Conservation (phyloP, 345 rosid species). For the Eucalyptus tenuipes region DNA sequence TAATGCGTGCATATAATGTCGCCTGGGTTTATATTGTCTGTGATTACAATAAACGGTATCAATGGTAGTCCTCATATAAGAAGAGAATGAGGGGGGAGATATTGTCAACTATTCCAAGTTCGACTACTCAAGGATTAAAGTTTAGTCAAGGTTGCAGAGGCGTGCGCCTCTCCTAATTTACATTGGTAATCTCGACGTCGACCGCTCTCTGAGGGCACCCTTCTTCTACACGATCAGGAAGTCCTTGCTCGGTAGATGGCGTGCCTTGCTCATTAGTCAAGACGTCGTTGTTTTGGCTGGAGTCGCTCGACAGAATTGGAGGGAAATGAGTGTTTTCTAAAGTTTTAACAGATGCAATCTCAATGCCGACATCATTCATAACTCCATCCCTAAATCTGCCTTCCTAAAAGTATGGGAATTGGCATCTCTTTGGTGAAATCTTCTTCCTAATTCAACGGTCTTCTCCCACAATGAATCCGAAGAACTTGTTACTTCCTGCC, state of each 20-base stretch:
- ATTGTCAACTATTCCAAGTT: not conserved
- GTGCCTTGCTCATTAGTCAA: not conserved
- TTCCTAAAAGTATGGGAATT: not conserved
- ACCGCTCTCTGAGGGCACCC: not conserved
- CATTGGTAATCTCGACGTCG: too few species aligned
- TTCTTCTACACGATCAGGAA: not conserved
- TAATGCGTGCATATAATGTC: not conserved
- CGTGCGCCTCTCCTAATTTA: too few species aligned
- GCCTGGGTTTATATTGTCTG: not conserved
- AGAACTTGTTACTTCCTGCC: not conserved
- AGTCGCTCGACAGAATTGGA: not conserved
- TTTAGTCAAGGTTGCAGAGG: too few species aligned
- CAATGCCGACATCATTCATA: not conserved
- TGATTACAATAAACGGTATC: not conserved
- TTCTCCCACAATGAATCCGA: not conserved
- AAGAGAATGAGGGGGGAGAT: not conserved
- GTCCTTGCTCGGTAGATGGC: not conserved
- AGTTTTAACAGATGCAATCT: not conserved
- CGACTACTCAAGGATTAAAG: not conserved
- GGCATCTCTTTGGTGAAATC: not conserved
- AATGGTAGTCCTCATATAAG: not conserved
- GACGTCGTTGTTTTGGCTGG: not conserved
- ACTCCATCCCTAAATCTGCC: not conserved
- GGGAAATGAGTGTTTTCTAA: not conserved
- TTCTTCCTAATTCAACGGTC: not conserved